Evolutionary conservation across 2,329 filamentous ascomycete species (phyloP).

Genomic region (Phoma sp.): DNA sequence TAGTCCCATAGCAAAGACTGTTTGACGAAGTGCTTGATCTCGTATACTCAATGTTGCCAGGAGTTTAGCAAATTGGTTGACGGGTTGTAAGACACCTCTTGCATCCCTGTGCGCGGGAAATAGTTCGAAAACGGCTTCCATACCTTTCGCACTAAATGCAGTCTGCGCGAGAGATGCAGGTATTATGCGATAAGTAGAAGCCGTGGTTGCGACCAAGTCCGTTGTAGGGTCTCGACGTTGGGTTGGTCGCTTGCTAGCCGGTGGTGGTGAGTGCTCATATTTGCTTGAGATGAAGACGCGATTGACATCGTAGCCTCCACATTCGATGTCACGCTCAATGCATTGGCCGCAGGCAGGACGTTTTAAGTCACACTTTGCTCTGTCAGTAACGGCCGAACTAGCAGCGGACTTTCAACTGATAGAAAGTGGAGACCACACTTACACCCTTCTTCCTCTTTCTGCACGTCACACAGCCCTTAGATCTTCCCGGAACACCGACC

Average conservation of each 20-base stretch:
- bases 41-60: conserved; percentile 28
- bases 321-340: conserved; percentile 63
- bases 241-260: background rate
- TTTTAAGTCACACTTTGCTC: conserved; percentile 65
- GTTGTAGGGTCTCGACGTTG: background rate
- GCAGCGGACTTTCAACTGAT: background rate
- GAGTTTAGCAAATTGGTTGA: conserved; percentile 22
- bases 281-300: conserved; percentile 64
- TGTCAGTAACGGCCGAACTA: background rate
- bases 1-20: conserved; percentile 34
- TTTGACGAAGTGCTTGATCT: conserved; percentile 34
- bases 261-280: background rate
- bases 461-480: conserved; percentile 44
- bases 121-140: conserved; percentile 31
- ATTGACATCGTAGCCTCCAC: conserved; percentile 70
- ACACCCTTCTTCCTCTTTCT: conserved; percentile 63
- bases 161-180: conserved; percentile 24
- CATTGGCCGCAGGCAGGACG: conserved; percentile 69
- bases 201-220: conserved; percentile 7
- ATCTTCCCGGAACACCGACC: conserved; percentile 41
- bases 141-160: conserved; percentile 32
- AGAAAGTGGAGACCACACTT: conserved; percentile 29
- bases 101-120: conserved; percentile 25
- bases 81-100: background rate
- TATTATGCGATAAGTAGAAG: conserved; percentile 14